Base-by-base conservation (phyloP, 2,329 filamentous ascomycete genomes). In the Onygenales sp. region DNA sequence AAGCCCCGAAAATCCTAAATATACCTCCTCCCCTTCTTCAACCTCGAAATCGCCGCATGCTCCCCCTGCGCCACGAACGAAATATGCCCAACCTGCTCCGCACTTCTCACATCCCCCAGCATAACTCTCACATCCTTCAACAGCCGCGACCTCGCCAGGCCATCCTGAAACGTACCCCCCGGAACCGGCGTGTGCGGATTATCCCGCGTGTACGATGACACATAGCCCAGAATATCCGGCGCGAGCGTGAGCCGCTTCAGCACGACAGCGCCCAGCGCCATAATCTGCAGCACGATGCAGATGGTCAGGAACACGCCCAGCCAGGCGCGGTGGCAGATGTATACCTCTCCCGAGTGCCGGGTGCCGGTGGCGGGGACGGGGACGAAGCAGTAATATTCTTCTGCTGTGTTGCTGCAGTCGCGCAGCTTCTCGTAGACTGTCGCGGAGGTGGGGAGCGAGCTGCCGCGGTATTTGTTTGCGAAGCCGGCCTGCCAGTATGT, bases 141-240 rank as follows among this genome's bases (percentile, higher is more conserved):
- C 17, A 39, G 10, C 6, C 46, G 33, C 6, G 46, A n/a, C 35
- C 46, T 33, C 46, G 31, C 46, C 35, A 49, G 27, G 1, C 35
- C 46, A 39, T 49, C 46, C 4, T 49, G 46, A 17, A n/a, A 38
- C 7, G 46, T 39, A 8, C 33, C 46, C 17, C 33, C 46, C 7
- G 46, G n/a, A 14, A 39, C 46, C 17, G 46, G 46, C 14, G 46
- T 21, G 17, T 49, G 33, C 7, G 46, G 46, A 11, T 49, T 49
- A 49, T 49, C 46, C 17, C 46, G 35, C 9, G 46, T 49, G 7
- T 49, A 41, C 17, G 46, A 49, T 10, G 46, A 49, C 17, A 49
- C 46, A 49, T 39, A 49, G 35, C 46, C 46, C 8, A 49, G 35
- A 36, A 49, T 49, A 31, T 49, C 46, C 7, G 46, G 46, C 11